phyloP scores from a whole-genome alignment of 208 protist genomes.

The Crithidia thermophila region DNA sequence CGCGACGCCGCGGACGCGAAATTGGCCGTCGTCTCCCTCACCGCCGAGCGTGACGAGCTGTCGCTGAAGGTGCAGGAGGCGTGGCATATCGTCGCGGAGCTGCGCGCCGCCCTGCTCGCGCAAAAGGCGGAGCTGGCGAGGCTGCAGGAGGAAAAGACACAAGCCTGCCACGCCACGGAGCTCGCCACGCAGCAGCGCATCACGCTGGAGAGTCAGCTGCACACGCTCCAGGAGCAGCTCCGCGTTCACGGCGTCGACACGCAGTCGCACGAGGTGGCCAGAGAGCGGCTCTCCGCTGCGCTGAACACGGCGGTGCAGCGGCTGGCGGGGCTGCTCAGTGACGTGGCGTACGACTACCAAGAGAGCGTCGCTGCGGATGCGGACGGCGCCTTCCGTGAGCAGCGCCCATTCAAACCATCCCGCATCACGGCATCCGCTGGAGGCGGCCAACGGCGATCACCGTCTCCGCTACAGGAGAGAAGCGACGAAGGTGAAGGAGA shows the following conservation, averaged over 20 bases:
- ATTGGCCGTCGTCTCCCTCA: conserved; percentile 39
- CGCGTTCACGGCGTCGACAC: not conserved
- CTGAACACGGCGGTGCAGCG: conserved; percentile 16
- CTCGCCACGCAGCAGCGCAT: conserved; percentile 30
- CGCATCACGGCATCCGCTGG: not conserved
- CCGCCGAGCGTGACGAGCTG: conserved; percentile 69
- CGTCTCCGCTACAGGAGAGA: too few species aligned
- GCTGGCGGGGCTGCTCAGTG: conserved; percentile 20
- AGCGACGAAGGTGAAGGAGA: not conserved
- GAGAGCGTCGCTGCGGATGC: not conserved
- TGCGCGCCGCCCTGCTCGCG: conserved; percentile 29
- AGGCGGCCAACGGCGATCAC: not conserved
- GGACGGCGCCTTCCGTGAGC: not conserved
- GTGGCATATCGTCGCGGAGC: conserved; percentile 52
- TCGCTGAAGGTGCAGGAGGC: conserved; percentile 56
- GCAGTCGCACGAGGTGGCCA: not conserved
- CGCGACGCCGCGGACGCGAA: conserved; percentile 40
- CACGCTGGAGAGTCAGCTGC: conserved; percentile 15
- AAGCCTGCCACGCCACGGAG: conserved; percentile 1
- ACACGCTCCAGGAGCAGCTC: conserved; percentile 5
- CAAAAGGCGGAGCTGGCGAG: conserved; percentile 28
- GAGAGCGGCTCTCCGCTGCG: conserved; percentile 8
- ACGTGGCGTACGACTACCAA: conserved; percentile 26
- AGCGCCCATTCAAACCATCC: too few species aligned
- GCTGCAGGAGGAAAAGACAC: conserved; percentile 30